Conservation (phyloP, 352 stramenopile genomes). For the Phytopythium kandeliae region DNA sequence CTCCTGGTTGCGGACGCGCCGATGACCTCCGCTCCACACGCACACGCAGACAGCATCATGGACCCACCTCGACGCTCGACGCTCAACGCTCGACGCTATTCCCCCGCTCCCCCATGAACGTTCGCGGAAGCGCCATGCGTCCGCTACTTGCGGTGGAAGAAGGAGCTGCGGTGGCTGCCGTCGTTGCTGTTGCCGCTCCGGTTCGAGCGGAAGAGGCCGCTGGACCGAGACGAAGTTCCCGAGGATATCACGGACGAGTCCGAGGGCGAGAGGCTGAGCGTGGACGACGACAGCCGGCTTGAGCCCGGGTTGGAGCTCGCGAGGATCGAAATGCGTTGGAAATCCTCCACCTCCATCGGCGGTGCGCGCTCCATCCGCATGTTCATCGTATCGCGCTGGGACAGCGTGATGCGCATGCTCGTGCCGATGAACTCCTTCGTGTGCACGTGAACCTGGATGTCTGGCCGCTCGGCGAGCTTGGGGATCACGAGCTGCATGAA, state of each 20-base stretch:
- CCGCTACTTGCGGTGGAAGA: conserved; percentile 62
- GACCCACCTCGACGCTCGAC: too few relatives aligned
- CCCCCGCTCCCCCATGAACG: neutral
- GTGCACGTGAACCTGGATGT: conserved; percentile 86
- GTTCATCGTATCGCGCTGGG: conserved; percentile 36
- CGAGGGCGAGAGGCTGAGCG: conserved; percentile 44
- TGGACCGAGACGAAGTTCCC: conserved; percentile 30
- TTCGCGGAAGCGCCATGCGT: neutral
- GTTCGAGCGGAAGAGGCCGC: conserved; percentile 41
- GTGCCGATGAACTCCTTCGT: conserved; percentile 89
- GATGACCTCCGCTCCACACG: neutral
- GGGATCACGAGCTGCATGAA: conserved; percentile 89
- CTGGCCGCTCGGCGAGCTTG: conserved; percentile 75
- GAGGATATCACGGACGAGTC: conserved; percentile 37
- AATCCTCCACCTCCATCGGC: conserved; percentile 54
- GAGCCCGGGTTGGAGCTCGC: conserved; percentile 29
- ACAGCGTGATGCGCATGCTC: conserved; percentile 86
- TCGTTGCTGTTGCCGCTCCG: conserved; percentile 23
- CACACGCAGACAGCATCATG: neutral
- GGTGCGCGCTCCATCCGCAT: conserved; percentile 23
- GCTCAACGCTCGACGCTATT: too few relatives aligned
- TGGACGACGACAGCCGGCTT: conserved; percentile 42
- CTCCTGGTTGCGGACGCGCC: neutral
- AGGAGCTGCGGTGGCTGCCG: conserved; percentile 38
- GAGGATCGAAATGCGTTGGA: conserved; percentile 66